Evolutionary conservation across 768 basidiomycete genomes (phyloP).

Genomic region (Auriscalpium microsporum): DNA sequence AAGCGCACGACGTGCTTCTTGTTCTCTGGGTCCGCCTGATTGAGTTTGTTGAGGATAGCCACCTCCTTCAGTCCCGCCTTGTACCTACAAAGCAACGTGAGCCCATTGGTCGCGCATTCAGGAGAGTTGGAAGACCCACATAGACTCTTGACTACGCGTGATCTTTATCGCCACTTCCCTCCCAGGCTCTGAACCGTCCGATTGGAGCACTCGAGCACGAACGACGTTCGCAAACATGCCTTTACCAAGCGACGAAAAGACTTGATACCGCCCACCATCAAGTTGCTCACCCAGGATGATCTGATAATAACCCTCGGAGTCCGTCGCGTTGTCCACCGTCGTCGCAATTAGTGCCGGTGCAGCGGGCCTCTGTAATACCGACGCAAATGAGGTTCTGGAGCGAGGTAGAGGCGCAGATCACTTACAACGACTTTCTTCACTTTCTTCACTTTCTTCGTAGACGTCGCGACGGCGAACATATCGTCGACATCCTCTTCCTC

Average conservation of each 20-base stretch:
- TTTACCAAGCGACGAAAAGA: constrained; percentile 91
- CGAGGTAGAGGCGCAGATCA: constrained; percentile 3
- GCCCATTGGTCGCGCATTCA: not conserved
- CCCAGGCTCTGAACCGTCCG: constrained; percentile 43
- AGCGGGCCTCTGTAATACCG: constrained; percentile 32
- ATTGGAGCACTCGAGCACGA: constrained; percentile 71
- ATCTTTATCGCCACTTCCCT: constrained; percentile 97
- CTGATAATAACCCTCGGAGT: constrained; percentile 92
- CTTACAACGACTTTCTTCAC: constrained; percentile 50
- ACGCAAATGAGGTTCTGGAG: not conserved
- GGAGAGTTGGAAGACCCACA: constrained; percentile 46
- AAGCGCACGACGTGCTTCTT: constrained; percentile 95
- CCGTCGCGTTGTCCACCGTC: constrained; percentile 85
- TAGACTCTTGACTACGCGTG: constrained; percentile 89
- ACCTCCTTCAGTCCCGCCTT: constrained; percentile 91
- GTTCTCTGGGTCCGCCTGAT: constrained; percentile 88
- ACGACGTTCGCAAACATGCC: constrained; percentile 99
- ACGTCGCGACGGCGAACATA: constrained; percentile 75
- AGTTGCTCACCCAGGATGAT: constrained; percentile 91
- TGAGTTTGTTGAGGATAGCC: constrained; percentile 79
- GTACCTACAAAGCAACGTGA: constrained; percentile 48
- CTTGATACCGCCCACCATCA: constrained; percentile 88
- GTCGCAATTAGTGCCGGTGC: constrained; percentile 63
- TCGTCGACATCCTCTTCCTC: constrained; percentile 87
- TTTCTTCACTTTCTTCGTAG: constrained; percentile 51